Base-by-base conservation (phyloP, 768 basidiomycete genomes). In the Pulveroboletus ravenelii region DNA sequence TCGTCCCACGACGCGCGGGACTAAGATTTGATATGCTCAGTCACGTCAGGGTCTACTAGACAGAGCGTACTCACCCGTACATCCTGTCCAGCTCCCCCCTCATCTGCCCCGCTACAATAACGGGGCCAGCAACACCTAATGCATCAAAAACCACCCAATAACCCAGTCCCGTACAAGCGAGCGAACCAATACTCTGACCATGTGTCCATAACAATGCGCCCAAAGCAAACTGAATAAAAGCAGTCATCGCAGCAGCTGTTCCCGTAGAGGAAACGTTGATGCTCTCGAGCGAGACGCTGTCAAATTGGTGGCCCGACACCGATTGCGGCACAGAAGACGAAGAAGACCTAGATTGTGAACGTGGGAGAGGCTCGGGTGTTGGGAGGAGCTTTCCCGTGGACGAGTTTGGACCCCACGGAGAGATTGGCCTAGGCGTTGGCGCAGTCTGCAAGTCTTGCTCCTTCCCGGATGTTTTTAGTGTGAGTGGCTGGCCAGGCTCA, bases 61-160 rank as follows among this genome's bases (percentile, higher is more conserved):
- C 6, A 13, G 18, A 6, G 12, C 1, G 70, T 71, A 64, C 87
- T 70, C 60, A 93, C 84, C 79, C 88, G 61, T 73, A 93, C 59
- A 73, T 67, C 50, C 73, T 67, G 20, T 71, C 58, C 14, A 62
- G 27, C 20, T 53, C 59, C 10, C 43, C 53, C 42, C 41, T 68
- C 41, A 81, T 67, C 66, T 18, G 77, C 73, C 23, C 70, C 69
- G 62, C 60, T 17, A 67, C 53, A 7, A 64, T 50, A 7, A 51
- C 55, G 31, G 64, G 37, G 69, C 74, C 20, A 86, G 65, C 17
- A 66, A 95, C 78, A 0, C 94, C 94, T 54, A 93, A 74, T 3
- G 93, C 80, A 64, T 98, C 95, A 62, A 97, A 99, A 2, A 97
- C 93, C 20, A 95, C 83, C 84, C 95, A 88, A 64, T 99, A 99